phyloP scores from a whole-genome alignment of 176 grass and related monocot genomes.

The Phyllostachys edulis region DNA sequence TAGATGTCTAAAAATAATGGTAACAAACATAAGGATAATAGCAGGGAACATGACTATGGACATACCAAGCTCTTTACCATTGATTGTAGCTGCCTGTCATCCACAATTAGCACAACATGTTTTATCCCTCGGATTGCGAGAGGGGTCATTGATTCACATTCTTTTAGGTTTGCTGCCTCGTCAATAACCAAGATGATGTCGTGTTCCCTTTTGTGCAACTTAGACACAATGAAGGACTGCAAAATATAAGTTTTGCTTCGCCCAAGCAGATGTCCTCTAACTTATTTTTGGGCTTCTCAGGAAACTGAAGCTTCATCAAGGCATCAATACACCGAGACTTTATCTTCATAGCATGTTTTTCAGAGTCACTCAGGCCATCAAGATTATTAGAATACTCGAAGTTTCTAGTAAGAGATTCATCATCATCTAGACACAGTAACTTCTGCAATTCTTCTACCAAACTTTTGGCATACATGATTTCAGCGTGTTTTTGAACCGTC shows the following conservation, averaged over 20 bases:
- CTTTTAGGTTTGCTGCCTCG: conserved; percentile 49
- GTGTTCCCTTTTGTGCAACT: background rate
- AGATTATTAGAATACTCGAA: background rate
- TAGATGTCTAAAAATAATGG: background rate
- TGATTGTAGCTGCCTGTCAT: conserved; percentile 44
- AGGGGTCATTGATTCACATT: conserved; percentile 45
- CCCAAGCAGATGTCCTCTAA: conserved; percentile 4
- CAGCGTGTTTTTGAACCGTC: background rate
- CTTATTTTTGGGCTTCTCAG: background rate
- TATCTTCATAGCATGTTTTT: conserved; percentile 4
- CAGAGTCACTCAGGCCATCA: background rate
- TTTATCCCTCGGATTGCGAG: background rate
- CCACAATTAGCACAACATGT: conserved; percentile 43
- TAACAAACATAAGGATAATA: too few relatives aligned
- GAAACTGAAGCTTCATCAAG: background rate
- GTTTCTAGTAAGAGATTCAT: background rate
- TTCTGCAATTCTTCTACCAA: conserved; percentile 3
- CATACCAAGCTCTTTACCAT: conserved; percentile 43
- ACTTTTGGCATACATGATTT: background rate
- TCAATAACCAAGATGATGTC: conserved; percentile 39
- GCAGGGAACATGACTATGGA: too few relatives aligned
- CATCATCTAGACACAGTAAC: background rate
- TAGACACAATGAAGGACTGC: conserved; percentile 17
- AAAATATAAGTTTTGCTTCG: conserved; percentile 33
- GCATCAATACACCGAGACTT: conserved; percentile 16